These are phyloP conservation scores for Ophiocordyceps sinensis DNA, from an alignment of 2,329 filamentous ascomycete species.

Conservation along the genomic window DNA sequence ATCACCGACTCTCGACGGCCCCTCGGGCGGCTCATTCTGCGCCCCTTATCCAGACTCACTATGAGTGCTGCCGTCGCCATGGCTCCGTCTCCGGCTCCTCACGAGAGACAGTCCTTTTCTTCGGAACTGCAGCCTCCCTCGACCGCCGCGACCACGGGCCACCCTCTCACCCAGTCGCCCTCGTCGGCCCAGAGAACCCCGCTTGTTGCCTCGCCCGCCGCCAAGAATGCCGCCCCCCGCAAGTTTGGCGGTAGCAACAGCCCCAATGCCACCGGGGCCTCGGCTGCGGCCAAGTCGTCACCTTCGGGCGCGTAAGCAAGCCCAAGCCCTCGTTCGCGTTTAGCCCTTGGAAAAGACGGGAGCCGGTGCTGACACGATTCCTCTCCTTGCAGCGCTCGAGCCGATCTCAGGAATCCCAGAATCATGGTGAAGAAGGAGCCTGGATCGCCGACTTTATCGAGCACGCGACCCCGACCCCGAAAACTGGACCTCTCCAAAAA, in stretches of 20 bases:
- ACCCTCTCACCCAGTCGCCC: conserved; percentile 10
- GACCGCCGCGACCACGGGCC: conserved; percentile 14
- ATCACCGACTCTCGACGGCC: not conserved
- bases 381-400: conserved; percentile 3
- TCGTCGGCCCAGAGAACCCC: conserved; percentile 31
- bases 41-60: conserved; percentile 16
- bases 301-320: conserved; percentile 44
- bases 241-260: conserved; percentile 39
- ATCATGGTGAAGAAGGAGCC: conserved; percentile 97
- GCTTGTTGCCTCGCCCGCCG: conserved; percentile 14
- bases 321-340: not conserved
- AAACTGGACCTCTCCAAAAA: conserved; percentile 65
- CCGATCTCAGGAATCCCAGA: conserved; percentile 41
- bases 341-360: not conserved
- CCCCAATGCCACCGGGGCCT: conserved; percentile 25
- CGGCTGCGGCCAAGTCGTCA: conserved; percentile 35
- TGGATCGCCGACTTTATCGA: conserved; percentile 65
- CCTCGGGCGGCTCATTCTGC: not conserved
- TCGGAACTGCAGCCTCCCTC: conserved; percentile 30
- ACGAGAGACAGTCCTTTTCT: conserved; percentile 45
- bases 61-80: conserved; percentile 58
- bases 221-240: conserved; percentile 27
- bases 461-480: conserved; percentile 48
- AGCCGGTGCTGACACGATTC: conserved; percentile 2
- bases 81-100: conserved; percentile 53